Base-by-base conservation (phyloP, 768 basidiomycete species). In the Melanogaster broomeanus region DNA sequence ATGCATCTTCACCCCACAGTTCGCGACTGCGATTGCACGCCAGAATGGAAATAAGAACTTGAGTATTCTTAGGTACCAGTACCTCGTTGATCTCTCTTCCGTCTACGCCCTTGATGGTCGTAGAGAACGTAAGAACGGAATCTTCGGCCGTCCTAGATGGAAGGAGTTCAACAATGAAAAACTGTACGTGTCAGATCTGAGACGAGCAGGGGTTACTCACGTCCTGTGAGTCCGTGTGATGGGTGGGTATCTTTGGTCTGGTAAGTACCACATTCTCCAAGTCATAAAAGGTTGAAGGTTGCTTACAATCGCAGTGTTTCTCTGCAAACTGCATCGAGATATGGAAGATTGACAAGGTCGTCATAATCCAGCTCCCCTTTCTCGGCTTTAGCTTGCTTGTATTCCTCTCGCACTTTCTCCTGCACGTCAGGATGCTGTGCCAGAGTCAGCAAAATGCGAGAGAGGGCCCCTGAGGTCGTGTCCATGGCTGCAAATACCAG, bases 401-500 rank as follows among this genome's bases (percentile, higher is more conserved):
- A 41, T 25, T 41, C 40, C 40, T 41, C 22, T 11, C 24, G 40
- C 13, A 41, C 2, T 25, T 41, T 27, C 25, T 27, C 25, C 8
- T 27, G 25, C 8, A 8, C 25, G 25, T 27, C 25, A 27, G 25
- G 25, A 8, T 27, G 25, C 4, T 27, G 25, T 27, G 25, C 25
- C 25, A 81, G 64, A 40, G 72, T 58, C 51, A 73, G 65, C 6
- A 80, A 61, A 33, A 75, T 70, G 1, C 78, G 72, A 13, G 74
- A 73, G 39, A 81, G 53, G 1, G 74, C 70, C 5, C 75, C 19
- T 16, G 27, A 43, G 27, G 77, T 77, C 11, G 78, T 80, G 50
- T 80, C 79, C 50, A 76, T 76, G 3, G 75, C 79, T 4, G 77
- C 77, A 56, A 81, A 78, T 15, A 79, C 74, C 25, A 81, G 60